Conservation (phyloP, 495 filamentous ascomycete species). For the Venustampulla echinocandica region DNA sequence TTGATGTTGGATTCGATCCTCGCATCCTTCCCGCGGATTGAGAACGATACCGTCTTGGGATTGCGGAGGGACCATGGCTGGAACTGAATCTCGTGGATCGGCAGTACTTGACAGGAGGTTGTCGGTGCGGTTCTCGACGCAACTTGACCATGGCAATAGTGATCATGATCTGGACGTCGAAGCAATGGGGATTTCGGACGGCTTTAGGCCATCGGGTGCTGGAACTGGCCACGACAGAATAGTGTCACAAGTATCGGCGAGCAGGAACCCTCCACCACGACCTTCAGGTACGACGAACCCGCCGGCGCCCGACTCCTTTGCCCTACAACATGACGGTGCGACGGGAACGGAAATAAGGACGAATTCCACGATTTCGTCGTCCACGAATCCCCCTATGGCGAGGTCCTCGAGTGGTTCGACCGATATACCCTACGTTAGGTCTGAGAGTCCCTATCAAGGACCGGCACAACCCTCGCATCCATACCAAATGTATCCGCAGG, state of each 20-base stretch:
- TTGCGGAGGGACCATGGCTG: constrained; percentile 11
- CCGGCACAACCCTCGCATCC: constrained; percentile 73
- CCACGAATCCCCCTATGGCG: constrained; percentile 17
- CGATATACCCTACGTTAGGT: constrained; percentile 34
- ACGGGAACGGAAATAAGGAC: constrained; percentile 22
- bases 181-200: constrained; percentile 36
- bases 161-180: constrained; percentile 33
- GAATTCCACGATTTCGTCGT: constrained; percentile 6
- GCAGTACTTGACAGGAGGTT: constrained; percentile 18
- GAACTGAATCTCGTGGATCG: constrained; percentile 11
- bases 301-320: constrained; percentile 30
- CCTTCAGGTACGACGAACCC: constrained; percentile 42
- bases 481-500: constrained; percentile 78
- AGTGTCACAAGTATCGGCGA: constrained; percentile 17
- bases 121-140: constrained; percentile 17
- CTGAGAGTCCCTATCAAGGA: constrained; percentile 53
- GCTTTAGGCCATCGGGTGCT: constrained; percentile 28
- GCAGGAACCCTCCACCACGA: constrained; percentile 24
- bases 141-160: constrained; percentile 30
- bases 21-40: constrained; percentile 4
- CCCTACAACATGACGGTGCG: constrained; percentile 34
- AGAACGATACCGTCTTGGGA: background rate
- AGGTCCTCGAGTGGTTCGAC: constrained; percentile 27
- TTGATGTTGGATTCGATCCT: background rate
- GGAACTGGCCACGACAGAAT: constrained; percentile 14